Base-by-base conservation (phyloP, 768 basidiomycete species). In the Clavaria fumosa region DNA sequence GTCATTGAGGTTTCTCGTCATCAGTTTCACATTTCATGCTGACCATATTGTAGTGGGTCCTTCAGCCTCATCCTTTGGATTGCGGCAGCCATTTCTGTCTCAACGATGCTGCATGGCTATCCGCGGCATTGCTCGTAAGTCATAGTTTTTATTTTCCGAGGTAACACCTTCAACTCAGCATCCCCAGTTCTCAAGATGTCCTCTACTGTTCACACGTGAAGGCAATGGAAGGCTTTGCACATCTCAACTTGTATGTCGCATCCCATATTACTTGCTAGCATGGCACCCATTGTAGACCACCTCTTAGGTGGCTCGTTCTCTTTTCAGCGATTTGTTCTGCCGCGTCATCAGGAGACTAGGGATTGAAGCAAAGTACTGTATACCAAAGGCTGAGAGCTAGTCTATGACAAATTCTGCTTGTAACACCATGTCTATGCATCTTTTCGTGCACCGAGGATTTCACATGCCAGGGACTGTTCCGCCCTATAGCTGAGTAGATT, bases 101-200 rank as follows among this genome's bases (percentile, higher is more conserved):
- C 31, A 15, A n/a, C 14, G 6, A 33, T 33, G 31, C 31, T 33
- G 15, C 14, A 15, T 14, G 31, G 31, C 14, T 33, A n/a, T n/a
- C n/a, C 19, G 31, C 31, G 31, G 31, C n/a, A 33, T 33, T 33
- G 31, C 14, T 33, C 31, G 31, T 33, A 18, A 33, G 31, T 33
- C 14, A 33, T 18, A 18, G 31, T 33, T 33, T 18, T 6, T 14
- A 15, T 33, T 18, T 18, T 33, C 31, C 31, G 7, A 33, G 31
- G 7, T 14, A 9, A 14, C 15, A 9, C 19, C 31, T 6, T 33
- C 31, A 9, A 7, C 19, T 33, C 31, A 18, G 31, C 15, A 33
- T 33, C 19, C 14, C 31, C 14, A 33, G 31, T 15, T 9, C 31
- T 14, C 31, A 33, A 15, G 31, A 33, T 33, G 31, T 33, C 31